These are phyloP conservation scores for Boechera retrofracta DNA, from an alignment of 345 rosid species.

Conservation along the genomic window DNA sequence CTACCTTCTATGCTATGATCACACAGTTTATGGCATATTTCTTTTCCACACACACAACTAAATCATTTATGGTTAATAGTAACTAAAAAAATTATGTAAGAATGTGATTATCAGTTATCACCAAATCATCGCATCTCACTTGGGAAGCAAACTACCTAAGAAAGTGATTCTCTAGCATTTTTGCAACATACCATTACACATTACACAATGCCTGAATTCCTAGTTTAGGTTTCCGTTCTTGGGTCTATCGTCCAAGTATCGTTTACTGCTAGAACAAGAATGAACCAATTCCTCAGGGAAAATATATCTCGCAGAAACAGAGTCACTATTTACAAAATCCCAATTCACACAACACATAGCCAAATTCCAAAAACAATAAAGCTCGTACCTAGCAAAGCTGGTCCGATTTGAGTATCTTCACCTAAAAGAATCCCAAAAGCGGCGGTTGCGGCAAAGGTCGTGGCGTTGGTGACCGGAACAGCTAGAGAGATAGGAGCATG, in stretches of 20 bases:
- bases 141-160: not conserved
- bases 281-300: not conserved
- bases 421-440: slow-evolving; percentile 74
- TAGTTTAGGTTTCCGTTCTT: no score
- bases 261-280: not conserved
- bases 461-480: slow-evolving; percentile 92
- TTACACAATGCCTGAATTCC: no score
- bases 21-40: no score
- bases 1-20: no score
- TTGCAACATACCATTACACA: not conserved
- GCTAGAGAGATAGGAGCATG: slow-evolving; percentile 80
- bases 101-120: no score
- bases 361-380: slow-evolving; percentile 78
- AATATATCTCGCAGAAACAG: not conserved
- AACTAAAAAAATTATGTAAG: no score
- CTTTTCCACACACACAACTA: no score
- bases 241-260: not conserved
- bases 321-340: not conserved
- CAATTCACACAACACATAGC: slow-evolving; percentile 54
- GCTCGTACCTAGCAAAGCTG: slow-evolving; percentile 65
- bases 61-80: no score
- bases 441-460: slow-evolving; percentile 92
- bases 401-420: slow-evolving; percentile 66
- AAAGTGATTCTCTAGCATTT: not conserved
- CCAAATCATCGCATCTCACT: not conserved